phyloP scores from a whole-genome alignment of 345 rosid genomes.

The Rhodomyrtus tomentosa region DNA sequence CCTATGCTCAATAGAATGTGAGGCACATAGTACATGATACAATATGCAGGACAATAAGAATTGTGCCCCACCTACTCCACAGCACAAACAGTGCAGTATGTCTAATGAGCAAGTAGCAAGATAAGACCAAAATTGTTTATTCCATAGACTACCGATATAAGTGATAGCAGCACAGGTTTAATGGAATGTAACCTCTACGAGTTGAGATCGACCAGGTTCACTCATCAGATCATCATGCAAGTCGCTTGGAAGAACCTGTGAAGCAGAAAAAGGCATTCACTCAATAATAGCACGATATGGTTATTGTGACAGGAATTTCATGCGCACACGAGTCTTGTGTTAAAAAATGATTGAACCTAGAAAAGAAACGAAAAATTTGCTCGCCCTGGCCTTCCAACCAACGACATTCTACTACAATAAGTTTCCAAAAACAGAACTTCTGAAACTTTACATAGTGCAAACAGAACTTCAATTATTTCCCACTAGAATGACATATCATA shows the following conservation, averaged over 20 bases:
- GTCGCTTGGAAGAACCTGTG: conserved; percentile 49
- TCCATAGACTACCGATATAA: not conserved
- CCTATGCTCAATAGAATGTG: not conserved
- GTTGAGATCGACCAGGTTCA: conserved; percentile 39
- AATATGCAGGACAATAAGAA: not conserved
- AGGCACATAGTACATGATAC: no score
- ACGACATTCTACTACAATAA: not conserved
- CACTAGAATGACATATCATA: not conserved
- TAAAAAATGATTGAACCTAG: not conserved
- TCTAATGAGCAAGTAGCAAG: not conserved
- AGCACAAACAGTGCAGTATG: not conserved
- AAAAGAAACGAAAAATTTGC: not conserved
- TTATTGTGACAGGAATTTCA: not conserved
- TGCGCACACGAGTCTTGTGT: not conserved
- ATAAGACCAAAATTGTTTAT: not conserved
- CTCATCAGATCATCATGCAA: conserved; percentile 28
- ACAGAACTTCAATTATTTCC: not conserved
- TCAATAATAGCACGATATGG: not conserved
- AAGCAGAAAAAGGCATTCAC: not conserved
- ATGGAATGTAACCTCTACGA: conserved; percentile 31
- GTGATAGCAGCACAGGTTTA: not conserved
- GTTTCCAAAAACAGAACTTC: not conserved
- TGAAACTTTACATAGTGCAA: not conserved
- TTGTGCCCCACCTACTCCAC: not conserved
- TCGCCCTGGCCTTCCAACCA: not conserved